Evolutionary conservation across 2,329 filamentous ascomycete species (phyloP), one percentile per base, ranked within the genome.

Genomic region (Monosporascus sp.): DNA sequence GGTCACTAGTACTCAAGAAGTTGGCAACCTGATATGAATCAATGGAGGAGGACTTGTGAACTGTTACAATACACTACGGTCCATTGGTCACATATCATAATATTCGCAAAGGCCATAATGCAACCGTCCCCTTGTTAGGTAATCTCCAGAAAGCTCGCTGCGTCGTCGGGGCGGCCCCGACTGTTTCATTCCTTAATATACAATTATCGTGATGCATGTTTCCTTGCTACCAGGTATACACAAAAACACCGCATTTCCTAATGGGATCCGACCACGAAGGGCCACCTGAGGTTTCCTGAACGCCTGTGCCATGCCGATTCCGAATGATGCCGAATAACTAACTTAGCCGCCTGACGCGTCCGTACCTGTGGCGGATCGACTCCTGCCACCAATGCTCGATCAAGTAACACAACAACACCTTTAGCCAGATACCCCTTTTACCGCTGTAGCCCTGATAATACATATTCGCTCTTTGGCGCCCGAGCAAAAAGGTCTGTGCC

Each of bases 401-500:
- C 39, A 42, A 42, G 18, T 20, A 18, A 31, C 42, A 5, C 22
- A n/a, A 15, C 22, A 25, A 46, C 14, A 14, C 42, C 42, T 27
- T 20, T 11, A 20, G n/a, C 39, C 5, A 34, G 31, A 14, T 20
- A 42, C 39, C 42, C 51, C 53, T 47, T 47, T 52, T 52, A 47
- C 36, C 50, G 37, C 47, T 51, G 38, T 47, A 45, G 50, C 31
- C 53, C 51, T 54, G 50, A 52, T 51, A 53, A 51, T 53, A 44
- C 49, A 58, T 54, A 48, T 38, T 52, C 52, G 8, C 18, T 37
- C 52, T 38, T 49, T 42, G 24, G 37, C 20, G 51, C 39, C 48
- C 54, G 52, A n/a, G 50, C 53, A 51, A 48, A 53, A 53, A 55
- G 50, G 45, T 48, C 48, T 50, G 46, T 50, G 42, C 51, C 54